A percentile compares a stretch with the other conserved stretches of the same genome.
phyloP scores from a whole-genome alignment of 495 filamentous ascomycete genomes.

The Hyaloscypha hepaticicola region DNA sequence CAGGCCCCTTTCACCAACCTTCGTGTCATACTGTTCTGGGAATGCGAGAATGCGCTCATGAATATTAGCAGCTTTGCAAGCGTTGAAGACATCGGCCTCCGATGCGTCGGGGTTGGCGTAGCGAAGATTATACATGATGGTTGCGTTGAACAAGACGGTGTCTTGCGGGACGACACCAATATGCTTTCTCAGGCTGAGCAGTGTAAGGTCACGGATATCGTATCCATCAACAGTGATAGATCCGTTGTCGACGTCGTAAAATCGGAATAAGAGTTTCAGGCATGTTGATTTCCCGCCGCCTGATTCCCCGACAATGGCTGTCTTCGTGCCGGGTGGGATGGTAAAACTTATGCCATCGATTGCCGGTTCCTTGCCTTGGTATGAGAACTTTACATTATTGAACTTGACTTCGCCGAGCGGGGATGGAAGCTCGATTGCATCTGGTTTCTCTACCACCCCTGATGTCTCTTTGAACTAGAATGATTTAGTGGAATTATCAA shows the following conservation, averaged over 20 bases:
- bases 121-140: constrained; percentile 46
- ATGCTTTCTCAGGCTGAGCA: constrained; percentile 47
- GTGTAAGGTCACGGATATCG: constrained; percentile 63
- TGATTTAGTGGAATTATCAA: constrained; percentile 9
- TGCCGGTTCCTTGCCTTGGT: constrained; percentile 62
- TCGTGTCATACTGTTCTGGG: constrained; percentile 48
- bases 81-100: constrained; percentile 41
- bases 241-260: constrained; percentile 63
- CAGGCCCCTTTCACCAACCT: constrained; percentile 37
- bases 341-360: constrained; percentile 61
- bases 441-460: constrained; percentile 11
- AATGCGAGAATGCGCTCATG: constrained; percentile 38
- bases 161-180: constrained; percentile 53
- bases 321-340: constrained; percentile 56
- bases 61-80: constrained; percentile 40
- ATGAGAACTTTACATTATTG: constrained; percentile 62
- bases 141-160: constrained; percentile 43
- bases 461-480: constrained; percentile 26
- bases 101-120: constrained; percentile 40
- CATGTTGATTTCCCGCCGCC: constrained; percentile 74
- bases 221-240: constrained; percentile 67
- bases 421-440: constrained; percentile 49
- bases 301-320: constrained; percentile 71
- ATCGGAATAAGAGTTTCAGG: constrained; percentile 64
- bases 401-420: constrained; percentile 55